phyloP scores from a whole-genome alignment of 1,284 basidiomycete species.

The Taiwanofungus camphoratus region DNA sequence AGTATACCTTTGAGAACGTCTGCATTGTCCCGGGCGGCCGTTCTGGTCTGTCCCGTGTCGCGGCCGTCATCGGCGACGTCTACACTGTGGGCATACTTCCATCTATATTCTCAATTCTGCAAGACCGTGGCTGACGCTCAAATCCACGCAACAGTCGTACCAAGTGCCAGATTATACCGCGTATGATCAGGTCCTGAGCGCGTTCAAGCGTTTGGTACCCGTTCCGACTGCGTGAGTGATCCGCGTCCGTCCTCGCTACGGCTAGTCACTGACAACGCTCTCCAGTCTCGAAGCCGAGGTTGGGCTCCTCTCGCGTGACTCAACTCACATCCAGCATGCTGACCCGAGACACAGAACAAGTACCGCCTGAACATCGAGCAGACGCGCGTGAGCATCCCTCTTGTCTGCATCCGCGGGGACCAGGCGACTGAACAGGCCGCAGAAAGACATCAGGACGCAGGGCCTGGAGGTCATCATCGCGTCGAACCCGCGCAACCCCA shows the following conservation, averaged over 20 bases:
- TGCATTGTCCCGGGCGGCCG: constrained; percentile 91
- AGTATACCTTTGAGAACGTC: constrained; percentile 89
- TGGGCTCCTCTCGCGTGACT: constrained; percentile 7
- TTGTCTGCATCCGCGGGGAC: no score
- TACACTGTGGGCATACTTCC: constrained; percentile 48
- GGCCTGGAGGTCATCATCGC: constrained; percentile 84
- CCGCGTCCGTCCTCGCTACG: no score
- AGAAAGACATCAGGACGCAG: constrained; percentile 75
- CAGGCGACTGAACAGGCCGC: constrained; percentile 10
- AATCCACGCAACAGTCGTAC: constrained; percentile 52
- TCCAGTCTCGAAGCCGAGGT: constrained; percentile 56
- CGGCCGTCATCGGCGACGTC: constrained; percentile 84
- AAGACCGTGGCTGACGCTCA: no score
- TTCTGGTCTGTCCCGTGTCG: constrained; percentile 84
- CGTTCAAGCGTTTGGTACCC: constrained; percentile 85
- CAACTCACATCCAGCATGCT: constrained; percentile 1
- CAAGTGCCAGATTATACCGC: constrained; percentile 88
- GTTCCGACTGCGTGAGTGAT: constrained; percentile 78
- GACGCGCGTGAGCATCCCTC: constrained; percentile 42
- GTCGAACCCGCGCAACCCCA: constrained; percentile 90
- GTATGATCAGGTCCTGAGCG: constrained; percentile 79
- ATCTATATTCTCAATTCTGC: no score
- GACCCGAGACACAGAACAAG: constrained; percentile 34
- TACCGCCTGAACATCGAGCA: constrained; percentile 76
- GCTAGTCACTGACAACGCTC: background rate